Evolutionary conservation across 805 yeast genomes (phyloP).

Genomic region (Barnettozyma siamensis): DNA sequence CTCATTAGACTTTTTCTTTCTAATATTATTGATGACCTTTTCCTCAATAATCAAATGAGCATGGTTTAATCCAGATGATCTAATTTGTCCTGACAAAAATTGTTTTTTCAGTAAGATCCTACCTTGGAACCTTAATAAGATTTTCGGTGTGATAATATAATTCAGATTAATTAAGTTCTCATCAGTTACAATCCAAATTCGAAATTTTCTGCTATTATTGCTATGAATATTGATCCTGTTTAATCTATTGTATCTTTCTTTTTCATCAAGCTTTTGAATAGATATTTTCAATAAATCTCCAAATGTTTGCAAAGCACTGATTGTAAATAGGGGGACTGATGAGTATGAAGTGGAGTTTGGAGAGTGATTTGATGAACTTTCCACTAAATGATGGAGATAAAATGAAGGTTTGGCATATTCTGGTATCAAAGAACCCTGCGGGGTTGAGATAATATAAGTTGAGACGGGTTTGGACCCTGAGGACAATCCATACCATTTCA

Average conservation of each 20-base stretch:
- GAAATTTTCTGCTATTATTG: conserved; percentile 11
- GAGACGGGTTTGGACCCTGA: conserved; percentile 32
- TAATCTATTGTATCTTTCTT: conserved; percentile 9
- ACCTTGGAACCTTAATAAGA: conserved; percentile 23
- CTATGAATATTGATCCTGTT: not conserved
- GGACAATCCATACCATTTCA: conserved; percentile 49
- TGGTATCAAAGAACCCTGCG: conserved; percentile 24
- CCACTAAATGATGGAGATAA: conserved; percentile 28
- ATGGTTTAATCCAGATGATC: conserved; percentile 16
- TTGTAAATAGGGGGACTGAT: conserved; percentile 24
- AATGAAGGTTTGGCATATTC: conserved; percentile 33
- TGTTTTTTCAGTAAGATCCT: conserved; percentile 23
- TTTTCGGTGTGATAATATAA: conserved; percentile 23
- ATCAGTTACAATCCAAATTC: conserved; percentile 21
- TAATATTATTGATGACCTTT: conserved; percentile 11
- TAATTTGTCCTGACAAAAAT: conserved; percentile 14
- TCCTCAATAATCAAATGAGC: conserved; percentile 32
- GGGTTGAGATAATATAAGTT: conserved; percentile 31
- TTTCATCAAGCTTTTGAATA: conserved; percentile 13
- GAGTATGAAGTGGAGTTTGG: conserved; percentile 15
- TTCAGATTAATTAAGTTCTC: conserved; percentile 9
- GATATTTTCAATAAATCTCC: conserved; percentile 13
- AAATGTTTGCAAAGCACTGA: conserved; percentile 29
- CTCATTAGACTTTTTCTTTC: conserved; percentile 10
- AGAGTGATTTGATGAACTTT: conserved; percentile 5